Percentiles rank a stretch among this genome's conserved stretches.
Conservation (phyloP, 805 yeast genomes). For the Candida nonsorbophila region DNA sequence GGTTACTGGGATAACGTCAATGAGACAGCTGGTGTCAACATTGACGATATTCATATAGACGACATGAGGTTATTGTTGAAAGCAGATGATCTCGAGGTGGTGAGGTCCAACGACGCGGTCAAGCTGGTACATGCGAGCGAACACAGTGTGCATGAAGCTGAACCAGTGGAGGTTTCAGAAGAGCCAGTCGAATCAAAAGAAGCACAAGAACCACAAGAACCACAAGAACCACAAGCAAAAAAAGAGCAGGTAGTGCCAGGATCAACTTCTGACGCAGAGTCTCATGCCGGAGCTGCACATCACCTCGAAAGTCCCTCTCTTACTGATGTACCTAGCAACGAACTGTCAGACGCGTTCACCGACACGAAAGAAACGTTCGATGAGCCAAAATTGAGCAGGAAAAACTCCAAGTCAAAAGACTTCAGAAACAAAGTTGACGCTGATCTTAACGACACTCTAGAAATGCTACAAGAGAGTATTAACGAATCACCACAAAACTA, state of each 20-base stretch:
- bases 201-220: neutral
- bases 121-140: constrained; percentile 2
- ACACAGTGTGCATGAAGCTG: neutral
- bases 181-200: constrained; percentile 2
- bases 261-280: neutral
- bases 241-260: constrained; percentile 2
- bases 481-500: constrained; percentile 14
- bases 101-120: constrained; percentile 6
- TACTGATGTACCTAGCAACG: constrained; percentile 1
- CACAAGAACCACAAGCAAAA: constrained; percentile 1
- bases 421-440: constrained; percentile 27
- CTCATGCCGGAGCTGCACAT: neutral
- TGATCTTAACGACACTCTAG: constrained; percentile 31
- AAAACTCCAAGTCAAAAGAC: constrained; percentile 28
- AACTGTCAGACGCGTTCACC: neutral
- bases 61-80: constrained; percentile 12
- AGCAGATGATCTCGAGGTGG: constrained; percentile 3
- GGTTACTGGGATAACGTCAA: constrained; percentile 68
- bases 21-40: constrained; percentile 22
- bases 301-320: constrained; percentile 1
- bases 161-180: neutral
- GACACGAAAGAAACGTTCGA: neutral
- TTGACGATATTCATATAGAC: constrained; percentile 18
- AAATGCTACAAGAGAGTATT: constrained; percentile 34
- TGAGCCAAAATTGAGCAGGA: constrained; percentile 12